Percentiles rank a stretch among this genome's conserved stretches.
Evolutionary conservation across 805 yeast genomes (phyloP).

Genomic region (Metschnikowia anglica): DNA sequence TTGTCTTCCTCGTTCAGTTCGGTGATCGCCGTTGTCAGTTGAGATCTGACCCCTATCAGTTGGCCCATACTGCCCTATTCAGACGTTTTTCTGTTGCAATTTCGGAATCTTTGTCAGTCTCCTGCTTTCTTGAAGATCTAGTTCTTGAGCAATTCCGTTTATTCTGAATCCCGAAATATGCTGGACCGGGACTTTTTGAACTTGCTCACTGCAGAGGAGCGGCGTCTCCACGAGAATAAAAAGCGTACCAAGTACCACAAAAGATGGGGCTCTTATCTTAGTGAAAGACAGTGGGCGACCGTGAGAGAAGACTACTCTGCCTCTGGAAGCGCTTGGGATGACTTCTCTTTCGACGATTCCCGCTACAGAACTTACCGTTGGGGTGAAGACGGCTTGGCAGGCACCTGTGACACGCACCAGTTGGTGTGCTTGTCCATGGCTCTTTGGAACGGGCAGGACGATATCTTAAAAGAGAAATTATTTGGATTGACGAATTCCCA

Average conservation of each 20-base stretch:
- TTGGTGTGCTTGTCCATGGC: slow-evolving; percentile 75
- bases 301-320: slow-evolving; percentile 86
- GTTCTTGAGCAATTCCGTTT: too few relatives aligned
- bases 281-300: slow-evolving; percentile 74
- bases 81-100: too few relatives aligned
- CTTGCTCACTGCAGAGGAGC: slow-evolving; percentile 38
- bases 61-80: too few relatives aligned
- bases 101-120: too few relatives aligned
- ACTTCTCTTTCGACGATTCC: slow-evolving; percentile 84
- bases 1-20: too few relatives aligned
- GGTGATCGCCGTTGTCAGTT: too few relatives aligned
- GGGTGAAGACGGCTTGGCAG: slow-evolving; percentile 96
- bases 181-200: slow-evolving; percentile 15
- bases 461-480: slow-evolving; percentile 76
- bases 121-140: too few relatives aligned
- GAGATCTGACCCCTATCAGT: too few relatives aligned
- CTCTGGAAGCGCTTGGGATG: slow-evolving; percentile 88
- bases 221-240: slow-evolving; percentile 34
- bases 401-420: slow-evolving; percentile 83
- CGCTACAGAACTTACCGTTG: slow-evolving; percentile 80
- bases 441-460: slow-evolving; percentile 89
- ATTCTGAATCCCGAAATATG: too few relatives aligned
- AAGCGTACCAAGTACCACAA: slow-evolving; percentile 60
- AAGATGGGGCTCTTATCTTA: slow-evolving; percentile 88
- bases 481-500: slow-evolving; percentile 90